Evolutionary conservation across 495 filamentous ascomycete genomes (phyloP), one percentile per base, ranked within the genome.

Genomic region (Penicillium egyptiacum): DNA sequence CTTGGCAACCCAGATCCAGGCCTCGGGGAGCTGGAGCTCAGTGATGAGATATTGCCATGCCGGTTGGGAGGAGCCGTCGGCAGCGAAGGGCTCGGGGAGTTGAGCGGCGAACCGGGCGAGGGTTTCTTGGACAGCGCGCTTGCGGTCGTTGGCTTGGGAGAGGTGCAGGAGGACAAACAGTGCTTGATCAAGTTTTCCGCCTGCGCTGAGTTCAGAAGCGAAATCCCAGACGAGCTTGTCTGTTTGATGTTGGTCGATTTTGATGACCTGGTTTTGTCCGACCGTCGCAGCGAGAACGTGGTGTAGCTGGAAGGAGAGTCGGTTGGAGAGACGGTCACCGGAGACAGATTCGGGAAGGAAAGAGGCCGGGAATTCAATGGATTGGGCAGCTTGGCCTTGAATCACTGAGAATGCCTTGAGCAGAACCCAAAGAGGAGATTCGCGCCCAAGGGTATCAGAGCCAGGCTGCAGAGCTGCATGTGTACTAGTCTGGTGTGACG

Each of bases 1-100:
- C 74, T 91, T 91, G 26, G 93, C 90, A 52, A 90, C 84, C 84
- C 86, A 92, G 59, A 98, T 80, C 91, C 91, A 96, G 23, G 75
- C 62, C 35, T 78, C 78, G 4, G 91, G 89, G 49, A 98, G 79
- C 51, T 85, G 78, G 45, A 88, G 81, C 5, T 81, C 79, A 30
- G 77, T 63, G 5, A 79, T 75, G 0, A 95, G 79, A 22, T 80
- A 80, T 16, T 70, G 72, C 74, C 87, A 91, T 10, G 52, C 65
- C 1, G 64, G 44, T 56, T 72, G 58, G 37, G 73, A 68, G 8
- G 75, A 60, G 39, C 77, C 78, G 33, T 84, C 82, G 3, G 74
- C 75, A 35, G 82, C 79, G 25, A 86, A 77, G 58, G 90, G 86
- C 28, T 75, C 67, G 19, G 79, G 76, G 11, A 83, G 72, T 17